phyloP scores from a whole-genome alignment of 2,329 filamentous ascomycete genomes.

The Fusarium vanettenii region DNA sequence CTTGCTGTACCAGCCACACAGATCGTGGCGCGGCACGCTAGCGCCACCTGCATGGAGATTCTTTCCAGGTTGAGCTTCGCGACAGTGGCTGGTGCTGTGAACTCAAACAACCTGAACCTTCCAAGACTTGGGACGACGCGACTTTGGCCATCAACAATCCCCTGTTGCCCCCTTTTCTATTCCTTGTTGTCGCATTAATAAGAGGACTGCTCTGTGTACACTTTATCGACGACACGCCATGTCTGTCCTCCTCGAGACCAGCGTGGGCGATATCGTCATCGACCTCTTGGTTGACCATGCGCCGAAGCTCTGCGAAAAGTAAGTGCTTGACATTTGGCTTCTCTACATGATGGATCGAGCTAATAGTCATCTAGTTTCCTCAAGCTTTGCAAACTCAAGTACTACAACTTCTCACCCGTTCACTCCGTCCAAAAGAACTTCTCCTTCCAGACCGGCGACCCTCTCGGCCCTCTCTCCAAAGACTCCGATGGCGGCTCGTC shows the following conservation, averaged over 20 bases:
- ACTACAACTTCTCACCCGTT: slow-evolving; percentile 96
- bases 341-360: slow-evolving; percentile 27
- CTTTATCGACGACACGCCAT: slow-evolving; percentile 58
- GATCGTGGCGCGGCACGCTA: not conserved
- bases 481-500: slow-evolving; percentile 93
- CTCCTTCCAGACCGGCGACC: slow-evolving; percentile 96
- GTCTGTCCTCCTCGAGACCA: slow-evolving; percentile 96
- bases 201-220: not conserved
- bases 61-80: slow-evolving; percentile 15
- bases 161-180: not conserved
- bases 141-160: not conserved
- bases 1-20: slow-evolving; percentile 1
- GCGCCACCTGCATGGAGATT: not conserved
- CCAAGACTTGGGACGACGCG: slow-evolving; percentile 4
- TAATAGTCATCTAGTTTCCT: slow-evolving; percentile 79
- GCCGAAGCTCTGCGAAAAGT: slow-evolving; percentile 96
- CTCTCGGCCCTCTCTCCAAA: slow-evolving; percentile 84
- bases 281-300: slow-evolving; percentile 91
- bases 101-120: slow-evolving; percentile 26
- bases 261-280: slow-evolving; percentile 91
- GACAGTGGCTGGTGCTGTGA: slow-evolving; percentile 26
- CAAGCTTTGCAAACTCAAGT: slow-evolving; percentile 98
- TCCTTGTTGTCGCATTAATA: not conserved
- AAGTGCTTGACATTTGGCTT: slow-evolving; percentile 55
- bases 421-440: slow-evolving; percentile 95